Conservation (phyloP, 2,329 filamentous ascomycete genomes). For the Alternaria consortialis region DNA sequence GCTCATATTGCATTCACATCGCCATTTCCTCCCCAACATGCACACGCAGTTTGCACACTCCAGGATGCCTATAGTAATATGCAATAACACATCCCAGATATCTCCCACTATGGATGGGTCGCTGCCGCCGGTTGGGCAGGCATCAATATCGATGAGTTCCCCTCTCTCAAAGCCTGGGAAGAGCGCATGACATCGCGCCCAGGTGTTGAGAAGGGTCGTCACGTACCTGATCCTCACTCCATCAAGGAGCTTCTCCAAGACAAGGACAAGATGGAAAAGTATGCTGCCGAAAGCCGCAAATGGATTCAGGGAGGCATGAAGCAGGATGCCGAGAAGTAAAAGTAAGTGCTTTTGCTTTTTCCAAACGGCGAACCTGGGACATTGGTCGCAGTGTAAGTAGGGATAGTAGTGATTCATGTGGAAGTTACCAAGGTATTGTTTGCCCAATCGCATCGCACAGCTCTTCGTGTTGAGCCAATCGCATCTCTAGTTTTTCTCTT, state of each 20-base stretch:
- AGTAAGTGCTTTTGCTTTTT: conserved; percentile 32
- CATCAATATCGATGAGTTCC: conserved; percentile 78
- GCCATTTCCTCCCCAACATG: background rate
- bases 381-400: background rate
- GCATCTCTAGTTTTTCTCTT: conserved; percentile 2
- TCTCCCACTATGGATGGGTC: conserved; percentile 83
- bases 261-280: conserved; percentile 66
- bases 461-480: background rate
- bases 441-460: background rate
- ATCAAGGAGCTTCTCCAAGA: conserved; percentile 68
- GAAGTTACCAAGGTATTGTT: background rate
- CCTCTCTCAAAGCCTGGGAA: conserved; percentile 79
- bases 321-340: conserved; percentile 59
- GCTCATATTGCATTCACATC: background rate
- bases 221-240: conserved; percentile 72
- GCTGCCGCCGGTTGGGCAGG: conserved; percentile 67
- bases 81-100: conserved; percentile 60
- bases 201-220: conserved; percentile 76
- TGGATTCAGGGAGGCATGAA: conserved; percentile 79
- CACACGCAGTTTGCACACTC: background rate
- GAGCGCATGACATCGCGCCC: conserved; percentile 73
- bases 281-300: conserved; percentile 59
- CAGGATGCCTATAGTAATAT: background rate
- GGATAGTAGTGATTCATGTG: background rate
- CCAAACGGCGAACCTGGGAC: background rate